Evolutionary conservation across 768 basidiomycete species (phyloP), one percentile per base, ranked within the genome.

Genomic region (Termitomyces sp.): DNA sequence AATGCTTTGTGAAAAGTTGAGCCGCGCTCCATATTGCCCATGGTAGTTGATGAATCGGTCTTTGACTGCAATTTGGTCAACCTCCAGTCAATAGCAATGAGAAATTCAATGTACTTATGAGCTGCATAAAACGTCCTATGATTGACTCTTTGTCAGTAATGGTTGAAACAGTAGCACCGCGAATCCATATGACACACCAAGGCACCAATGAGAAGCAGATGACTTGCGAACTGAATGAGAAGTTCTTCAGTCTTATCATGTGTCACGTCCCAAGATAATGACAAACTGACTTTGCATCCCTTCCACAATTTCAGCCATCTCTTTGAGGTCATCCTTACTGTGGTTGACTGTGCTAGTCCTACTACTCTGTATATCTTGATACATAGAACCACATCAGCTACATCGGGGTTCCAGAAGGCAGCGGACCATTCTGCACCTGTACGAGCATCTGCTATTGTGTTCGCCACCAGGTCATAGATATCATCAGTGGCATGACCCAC

Each of bases 1-100:
- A 31, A 55, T 47, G 10, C 74, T 43, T 58, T 70, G 69, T 41
- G 71, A 61, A 7, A 68, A 66, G 23, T 68, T 64, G 2, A 81
- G 68, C 5, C 80, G 75, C 5, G 75, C 76, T 40, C 71, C 71
- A 3, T 71, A 65, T 58, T 79, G 73, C 10, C 78, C 80, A 12
- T 78, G 58, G 42, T 72, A 77, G 53, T 81, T 74, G 14, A 74
- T 45, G 55, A 77, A 78, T 23, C 68, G 64, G 38, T 66, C 58
- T 50, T 45, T 55, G 30, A 62, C 57, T 54, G 21, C 19, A 30
- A 21, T 9, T n/a, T 5, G 12, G 11, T 59, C 1, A 55, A 38
- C 26, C 17, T 28, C 23, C 3, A n/a, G 11, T 19, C 23, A 6
- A 19, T 35, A 4, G 31, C 9, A 33, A 14, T 3, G 3, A 12